A percentile compares a stretch with the other conserved stretches of the same genome.
phyloP scores from a whole-genome alignment of 2,329 filamentous ascomycete genomes.

The Cordyceps fumosorosea region DNA sequence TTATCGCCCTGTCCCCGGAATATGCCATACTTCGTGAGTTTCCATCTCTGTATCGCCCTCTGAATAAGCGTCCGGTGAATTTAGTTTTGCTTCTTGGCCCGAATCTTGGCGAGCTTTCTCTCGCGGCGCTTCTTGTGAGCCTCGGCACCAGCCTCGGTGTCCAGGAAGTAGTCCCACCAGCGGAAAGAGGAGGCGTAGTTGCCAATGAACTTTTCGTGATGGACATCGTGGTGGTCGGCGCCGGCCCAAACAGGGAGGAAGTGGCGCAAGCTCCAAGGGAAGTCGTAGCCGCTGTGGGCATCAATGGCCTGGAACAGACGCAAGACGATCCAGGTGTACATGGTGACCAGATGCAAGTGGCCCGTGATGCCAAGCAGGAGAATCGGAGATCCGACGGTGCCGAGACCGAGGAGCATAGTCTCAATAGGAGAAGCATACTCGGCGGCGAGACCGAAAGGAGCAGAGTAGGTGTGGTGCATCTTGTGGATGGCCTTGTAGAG shows the following conservation, averaged over 20 bases:
- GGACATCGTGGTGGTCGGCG: slow-evolving; percentile 90
- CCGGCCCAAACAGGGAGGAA: slow-evolving; percentile 98
- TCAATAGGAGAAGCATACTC: slow-evolving; percentile 98
- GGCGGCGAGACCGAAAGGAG: slow-evolving; percentile 90
- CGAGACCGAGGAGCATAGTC: slow-evolving; percentile 87
- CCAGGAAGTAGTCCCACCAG: slow-evolving; percentile 95
- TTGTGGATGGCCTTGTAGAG: slow-evolving; percentile 98
- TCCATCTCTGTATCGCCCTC: neutral
- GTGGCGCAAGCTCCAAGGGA: slow-evolving; percentile 93
- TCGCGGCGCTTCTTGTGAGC: slow-evolving; percentile 78
- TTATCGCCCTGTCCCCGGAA: neutral
- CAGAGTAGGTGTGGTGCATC: slow-evolving; percentile 98
- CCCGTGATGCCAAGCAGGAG: slow-evolving; percentile 76
- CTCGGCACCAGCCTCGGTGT: slow-evolving; percentile 88
- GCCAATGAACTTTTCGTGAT: slow-evolving; percentile 97
- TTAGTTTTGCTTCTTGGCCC: slow-evolving; percentile 62
- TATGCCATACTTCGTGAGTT: neutral
- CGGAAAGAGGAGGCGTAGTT: slow-evolving; percentile 98
- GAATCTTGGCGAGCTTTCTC: slow-evolving; percentile 60
- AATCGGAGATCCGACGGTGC: slow-evolving; percentile 76
- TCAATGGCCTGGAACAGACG: slow-evolving; percentile 97
- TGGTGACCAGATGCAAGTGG: slow-evolving; percentile 90
- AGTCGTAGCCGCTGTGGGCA: slow-evolving; percentile 95
- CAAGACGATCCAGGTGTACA: slow-evolving; percentile 93
- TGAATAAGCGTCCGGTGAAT: slow-evolving; percentile 4